These are phyloP conservation scores for Biscutella laevigata DNA, from an alignment of 441 rosid genomes.

Conservation along the genomic window DNA sequence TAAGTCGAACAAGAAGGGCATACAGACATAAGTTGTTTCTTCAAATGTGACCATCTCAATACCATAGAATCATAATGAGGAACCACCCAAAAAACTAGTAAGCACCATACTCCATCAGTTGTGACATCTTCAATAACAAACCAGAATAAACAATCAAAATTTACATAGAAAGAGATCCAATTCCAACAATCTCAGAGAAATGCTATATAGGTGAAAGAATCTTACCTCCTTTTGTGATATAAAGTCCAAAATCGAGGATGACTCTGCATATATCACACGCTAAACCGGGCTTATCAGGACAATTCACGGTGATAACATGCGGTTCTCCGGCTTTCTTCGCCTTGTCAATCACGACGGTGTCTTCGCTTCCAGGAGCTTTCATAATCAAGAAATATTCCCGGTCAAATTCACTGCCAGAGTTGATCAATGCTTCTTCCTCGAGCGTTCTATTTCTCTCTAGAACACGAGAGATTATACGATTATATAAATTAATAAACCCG, in stretches of 20 bases:
- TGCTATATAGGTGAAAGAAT: no score
- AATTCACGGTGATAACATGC: slow-evolving; percentile 64
- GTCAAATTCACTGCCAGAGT: not conserved
- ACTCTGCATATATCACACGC: slow-evolving; percentile 60
- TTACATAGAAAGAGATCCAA: no score
- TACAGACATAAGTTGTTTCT: slow-evolving; percentile 44
- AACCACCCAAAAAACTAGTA: slow-evolving; percentile 65
- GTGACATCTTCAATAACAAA: slow-evolving; percentile 51
- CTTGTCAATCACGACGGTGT: slow-evolving; percentile 50
- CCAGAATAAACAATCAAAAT: not conserved
- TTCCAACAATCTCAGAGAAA: no score
- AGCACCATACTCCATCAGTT: slow-evolving; percentile 86
- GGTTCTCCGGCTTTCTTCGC: slow-evolving; percentile 58
- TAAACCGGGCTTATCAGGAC: slow-evolving; percentile 66
- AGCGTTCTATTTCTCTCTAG: slow-evolving; percentile 10
- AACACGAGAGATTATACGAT: not conserved
- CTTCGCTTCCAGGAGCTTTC: slow-evolving; percentile 43
- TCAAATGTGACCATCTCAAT: slow-evolving; percentile 62
- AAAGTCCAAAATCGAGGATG: slow-evolving; percentile 72
- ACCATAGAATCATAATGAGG: slow-evolving; percentile 35
- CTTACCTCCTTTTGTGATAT: slow-evolving; percentile 64
- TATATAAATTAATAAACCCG: no score
- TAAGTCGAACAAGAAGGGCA: slow-evolving; percentile 53
- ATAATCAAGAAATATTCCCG: slow-evolving; percentile 17
- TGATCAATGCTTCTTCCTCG: not conserved